Evolutionary conservation across 805 yeast genomes (phyloP).

Genomic region (Saturnispora silvae): DNA sequence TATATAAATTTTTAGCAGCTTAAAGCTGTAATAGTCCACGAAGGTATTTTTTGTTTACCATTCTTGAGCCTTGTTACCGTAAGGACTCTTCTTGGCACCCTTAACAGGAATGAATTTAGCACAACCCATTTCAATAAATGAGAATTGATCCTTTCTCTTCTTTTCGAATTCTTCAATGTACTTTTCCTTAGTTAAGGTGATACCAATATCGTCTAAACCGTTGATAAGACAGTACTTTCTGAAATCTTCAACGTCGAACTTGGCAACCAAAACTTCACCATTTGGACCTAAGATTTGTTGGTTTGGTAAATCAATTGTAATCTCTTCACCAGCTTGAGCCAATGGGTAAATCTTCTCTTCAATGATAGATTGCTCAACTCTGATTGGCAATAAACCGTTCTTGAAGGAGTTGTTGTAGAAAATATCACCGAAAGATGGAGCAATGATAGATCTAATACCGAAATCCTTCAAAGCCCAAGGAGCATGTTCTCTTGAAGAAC

Average conservation of each 20-base stretch:
- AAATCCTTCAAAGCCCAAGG: slow-evolving; percentile 99
- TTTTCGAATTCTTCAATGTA: slow-evolving; percentile 66
- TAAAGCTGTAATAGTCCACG: no score
- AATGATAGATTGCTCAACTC: slow-evolving; percentile 75
- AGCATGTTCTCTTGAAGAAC: slow-evolving; percentile 98
- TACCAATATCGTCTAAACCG: slow-evolving; percentile 94
- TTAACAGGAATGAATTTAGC: slow-evolving; percentile 44
- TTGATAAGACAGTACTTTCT: slow-evolving; percentile 91
- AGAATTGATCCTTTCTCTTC: slow-evolving; percentile 65
- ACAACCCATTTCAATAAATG: slow-evolving; percentile 90
- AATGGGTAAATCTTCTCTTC: slow-evolving; percentile 63
- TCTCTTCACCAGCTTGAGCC: slow-evolving; percentile 59
- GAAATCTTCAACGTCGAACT: slow-evolving; percentile 82
- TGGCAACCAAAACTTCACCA: slow-evolving; percentile 66
- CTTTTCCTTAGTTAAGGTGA: slow-evolving; percentile 83
- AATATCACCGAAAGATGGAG: slow-evolving; percentile 97
- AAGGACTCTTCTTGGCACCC: slow-evolving; percentile 59
- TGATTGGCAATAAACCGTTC: slow-evolving; percentile 88
- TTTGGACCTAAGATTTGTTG: slow-evolving; percentile 64
- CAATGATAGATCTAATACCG: slow-evolving; percentile 91
- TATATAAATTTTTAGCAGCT: not conserved
- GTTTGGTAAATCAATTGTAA: slow-evolving; percentile 77
- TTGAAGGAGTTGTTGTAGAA: slow-evolving; percentile 96
- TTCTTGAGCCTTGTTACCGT: slow-evolving; percentile 62
- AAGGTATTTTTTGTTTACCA: no score